Conservation (phyloP, 306 rosid species). For the Cucurbita moschata region DNA sequence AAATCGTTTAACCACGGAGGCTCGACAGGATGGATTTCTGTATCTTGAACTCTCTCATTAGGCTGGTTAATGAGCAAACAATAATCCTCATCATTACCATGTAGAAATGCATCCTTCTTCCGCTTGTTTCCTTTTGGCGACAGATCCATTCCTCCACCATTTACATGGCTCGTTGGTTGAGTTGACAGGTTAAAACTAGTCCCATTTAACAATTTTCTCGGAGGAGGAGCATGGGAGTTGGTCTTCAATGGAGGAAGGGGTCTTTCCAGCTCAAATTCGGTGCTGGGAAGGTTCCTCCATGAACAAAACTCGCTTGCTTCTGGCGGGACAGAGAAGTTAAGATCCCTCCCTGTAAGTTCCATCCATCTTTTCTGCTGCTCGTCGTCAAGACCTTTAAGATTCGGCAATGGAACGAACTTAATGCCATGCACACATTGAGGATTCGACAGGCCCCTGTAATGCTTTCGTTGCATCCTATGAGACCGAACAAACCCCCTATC, state of each 20-base stretch:
- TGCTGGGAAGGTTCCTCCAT: slow-evolving; percentile 28
- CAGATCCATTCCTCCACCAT: slow-evolving; percentile 21
- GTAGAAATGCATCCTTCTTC: slow-evolving; percentile 22
- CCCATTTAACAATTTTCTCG: slow-evolving; percentile 21
- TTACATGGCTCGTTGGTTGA: slow-evolving; percentile 8
- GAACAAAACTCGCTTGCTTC: slow-evolving; percentile 23
- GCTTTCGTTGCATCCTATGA: slow-evolving; percentile 30
- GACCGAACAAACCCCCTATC: slow-evolving; percentile 25
- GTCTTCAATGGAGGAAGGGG: slow-evolving; percentile 13
- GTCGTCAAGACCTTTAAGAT: slow-evolving; percentile 21
- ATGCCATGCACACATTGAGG: slow-evolving; percentile 31
- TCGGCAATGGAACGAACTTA: slow-evolving; percentile 18
- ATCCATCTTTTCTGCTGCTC: slow-evolving; percentile 28
- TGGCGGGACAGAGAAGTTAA: slow-evolving; percentile 19
- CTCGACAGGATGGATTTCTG: slow-evolving; percentile 15
- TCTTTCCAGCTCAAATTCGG: slow-evolving; percentile 26
- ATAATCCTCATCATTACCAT: slow-evolving; percentile 24
- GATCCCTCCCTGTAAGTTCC: slow-evolving; percentile 28
- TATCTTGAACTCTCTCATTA: slow-evolving; percentile 14
- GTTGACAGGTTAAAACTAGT: slow-evolving; percentile 20
- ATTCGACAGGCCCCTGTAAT: slow-evolving; percentile 27
- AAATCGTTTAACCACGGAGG: slow-evolving; percentile 24
- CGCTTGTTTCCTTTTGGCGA: slow-evolving; percentile 20
- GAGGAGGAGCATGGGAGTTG: slow-evolving; percentile 2
- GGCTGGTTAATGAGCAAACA: slow-evolving; percentile 16